These are phyloP conservation scores for Dictyophora rubrovolvata DNA, from an alignment of 768 basidiomycete genomes.

Conservation along the genomic window DNA sequence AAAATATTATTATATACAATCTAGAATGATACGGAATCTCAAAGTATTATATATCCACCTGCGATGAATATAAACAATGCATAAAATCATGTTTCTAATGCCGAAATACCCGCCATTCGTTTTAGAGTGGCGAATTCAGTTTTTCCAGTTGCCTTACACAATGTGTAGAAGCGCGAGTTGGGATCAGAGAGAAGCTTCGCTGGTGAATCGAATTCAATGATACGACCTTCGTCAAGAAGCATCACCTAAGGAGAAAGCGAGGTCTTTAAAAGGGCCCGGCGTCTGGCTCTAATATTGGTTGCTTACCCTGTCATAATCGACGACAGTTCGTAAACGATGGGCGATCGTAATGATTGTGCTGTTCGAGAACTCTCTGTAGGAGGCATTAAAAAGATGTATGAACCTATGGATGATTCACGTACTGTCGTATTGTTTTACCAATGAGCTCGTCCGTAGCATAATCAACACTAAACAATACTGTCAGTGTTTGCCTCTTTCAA, in stretches of 20 bases:
- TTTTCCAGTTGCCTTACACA: conserved; percentile 68
- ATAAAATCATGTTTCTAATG: neutral
- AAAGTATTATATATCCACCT: neutral
- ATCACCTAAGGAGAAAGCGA: conserved; percentile 3
- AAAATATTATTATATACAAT: too few species aligned
- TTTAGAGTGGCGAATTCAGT: conserved; percentile 60
- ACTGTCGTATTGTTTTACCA: conserved; percentile 73
- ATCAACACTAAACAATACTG: conserved; percentile 42
- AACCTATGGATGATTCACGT: conserved; percentile 18
- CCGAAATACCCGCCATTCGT: conserved; percentile 42
- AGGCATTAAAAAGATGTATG: neutral
- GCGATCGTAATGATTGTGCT: conserved; percentile 81
- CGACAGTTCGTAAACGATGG: conserved; percentile 67
- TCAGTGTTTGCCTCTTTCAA: neutral
- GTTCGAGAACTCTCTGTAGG: conserved; percentile 56
- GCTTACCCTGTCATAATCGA: conserved; percentile 74
- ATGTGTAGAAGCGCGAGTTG: conserved; percentile 49
- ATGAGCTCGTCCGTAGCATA: conserved; percentile 87
- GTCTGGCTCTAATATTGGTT: neutral
- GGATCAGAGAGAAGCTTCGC: conserved; percentile 42
- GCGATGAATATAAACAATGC: neutral
- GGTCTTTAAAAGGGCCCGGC: neutral
- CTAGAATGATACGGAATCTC: too few species aligned
- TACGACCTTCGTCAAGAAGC: conserved; percentile 52
- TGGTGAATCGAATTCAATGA: conserved; percentile 58